These are phyloP conservation scores for Cutaneotrichosporon sp. DNA, from an alignment of 1,284 basidiomycete genomes.

Conservation along the genomic window DNA sequence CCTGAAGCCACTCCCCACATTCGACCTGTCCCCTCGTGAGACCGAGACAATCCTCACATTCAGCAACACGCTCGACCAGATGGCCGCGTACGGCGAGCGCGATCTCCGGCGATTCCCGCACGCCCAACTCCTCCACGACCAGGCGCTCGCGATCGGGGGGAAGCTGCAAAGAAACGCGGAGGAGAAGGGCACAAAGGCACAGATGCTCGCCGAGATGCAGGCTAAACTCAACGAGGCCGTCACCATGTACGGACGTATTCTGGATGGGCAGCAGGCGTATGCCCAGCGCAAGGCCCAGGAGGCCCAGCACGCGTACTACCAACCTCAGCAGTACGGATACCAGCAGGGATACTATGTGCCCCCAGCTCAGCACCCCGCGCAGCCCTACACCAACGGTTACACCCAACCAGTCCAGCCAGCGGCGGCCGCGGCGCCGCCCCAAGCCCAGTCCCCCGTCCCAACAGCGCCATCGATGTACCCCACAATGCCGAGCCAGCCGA, in stretches of 20 bases:
- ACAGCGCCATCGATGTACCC: conserved; percentile 8
- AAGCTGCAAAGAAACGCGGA: conserved; percentile 80
- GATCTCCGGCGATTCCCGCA: conserved; percentile 75
- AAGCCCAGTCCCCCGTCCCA: conserved; percentile 9
- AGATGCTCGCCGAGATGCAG: conserved; percentile 85
- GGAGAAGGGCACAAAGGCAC: conserved; percentile 80
- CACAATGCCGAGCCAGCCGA: conserved; percentile 9
- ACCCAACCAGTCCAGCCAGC: no score
- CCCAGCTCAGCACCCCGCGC: conserved; percentile 18
- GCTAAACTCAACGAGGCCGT: conserved; percentile 87
- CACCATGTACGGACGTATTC: conserved; percentile 76
- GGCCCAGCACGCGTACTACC: conserved; percentile 35
- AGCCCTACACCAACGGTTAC: conserved; percentile 27
- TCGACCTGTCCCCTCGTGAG: conserved; percentile 74
- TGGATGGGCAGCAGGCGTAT: conserved; percentile 66
- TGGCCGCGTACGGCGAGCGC: conserved; percentile 67
- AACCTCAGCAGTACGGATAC: conserved; percentile 19
- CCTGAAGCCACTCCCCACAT: conserved; percentile 56
- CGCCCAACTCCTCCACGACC: conserved; percentile 75
- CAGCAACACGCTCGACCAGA: conserved; percentile 80
- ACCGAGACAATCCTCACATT: conserved; percentile 80
- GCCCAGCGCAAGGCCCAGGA: conserved; percentile 43
- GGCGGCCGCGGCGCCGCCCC: conserved; percentile 22
- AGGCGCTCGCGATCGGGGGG: conserved; percentile 71
- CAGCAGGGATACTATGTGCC: conserved; percentile 16